Evolutionary conservation across 2,329 filamentous ascomycete genomes (phyloP).

Genomic region (Cercospora nicotianae): DNA sequence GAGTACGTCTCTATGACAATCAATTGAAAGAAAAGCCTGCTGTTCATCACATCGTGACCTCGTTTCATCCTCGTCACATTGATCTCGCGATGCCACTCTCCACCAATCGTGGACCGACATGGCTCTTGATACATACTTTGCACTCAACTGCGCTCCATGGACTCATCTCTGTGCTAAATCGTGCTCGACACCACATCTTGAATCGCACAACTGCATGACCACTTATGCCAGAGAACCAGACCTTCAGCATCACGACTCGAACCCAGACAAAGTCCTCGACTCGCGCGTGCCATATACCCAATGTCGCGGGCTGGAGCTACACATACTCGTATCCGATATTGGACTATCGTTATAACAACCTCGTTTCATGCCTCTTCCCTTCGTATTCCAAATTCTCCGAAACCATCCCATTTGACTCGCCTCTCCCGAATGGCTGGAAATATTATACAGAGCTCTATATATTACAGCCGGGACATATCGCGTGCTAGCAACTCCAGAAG

Average conservation of each 20-base stretch:
- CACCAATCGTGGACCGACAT: background rate
- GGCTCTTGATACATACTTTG: background rate
- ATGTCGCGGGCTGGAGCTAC: background rate
- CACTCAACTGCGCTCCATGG: background rate
- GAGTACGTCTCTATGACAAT: constrained; percentile 17
- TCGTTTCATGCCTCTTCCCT: background rate
- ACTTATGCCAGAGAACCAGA: background rate
- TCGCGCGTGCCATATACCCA: background rate
- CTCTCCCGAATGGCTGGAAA: background rate
- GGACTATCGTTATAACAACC: background rate
- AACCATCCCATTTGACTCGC: background rate
- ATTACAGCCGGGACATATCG: background rate
- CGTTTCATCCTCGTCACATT: background rate
- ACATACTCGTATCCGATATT: background rate
- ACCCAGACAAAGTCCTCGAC: background rate
- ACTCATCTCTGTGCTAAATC: background rate
- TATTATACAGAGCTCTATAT: background rate
- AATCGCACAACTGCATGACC: background rate
- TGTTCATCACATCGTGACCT: constrained; percentile 3
- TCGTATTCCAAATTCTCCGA: background rate
- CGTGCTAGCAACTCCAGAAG: background rate
- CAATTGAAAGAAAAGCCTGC: constrained; percentile 12
- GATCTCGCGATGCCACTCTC: background rate
- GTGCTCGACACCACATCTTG: background rate
- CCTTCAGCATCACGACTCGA: background rate